phyloP scores from a whole-genome alignment of 2,329 filamentous ascomycete species.

The Tolypocladium amazonense region DNA sequence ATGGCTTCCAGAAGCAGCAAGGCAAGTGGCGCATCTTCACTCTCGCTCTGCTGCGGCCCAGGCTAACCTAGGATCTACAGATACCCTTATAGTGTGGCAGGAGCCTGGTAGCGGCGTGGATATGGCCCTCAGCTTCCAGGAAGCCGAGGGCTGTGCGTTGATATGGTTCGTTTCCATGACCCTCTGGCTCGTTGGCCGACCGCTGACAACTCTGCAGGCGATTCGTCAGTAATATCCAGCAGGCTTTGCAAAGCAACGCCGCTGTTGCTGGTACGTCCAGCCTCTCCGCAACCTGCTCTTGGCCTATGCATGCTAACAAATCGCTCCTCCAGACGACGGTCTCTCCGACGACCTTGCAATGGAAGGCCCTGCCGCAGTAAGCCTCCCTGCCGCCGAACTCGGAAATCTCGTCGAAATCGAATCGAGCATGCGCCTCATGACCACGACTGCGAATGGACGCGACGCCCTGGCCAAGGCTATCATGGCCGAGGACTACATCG shows the following conservation, averaged over 20 bases:
- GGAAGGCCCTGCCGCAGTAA: conserved; percentile 60
- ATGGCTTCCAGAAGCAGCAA: conserved; percentile 98
- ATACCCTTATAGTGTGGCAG: conserved; percentile 97
- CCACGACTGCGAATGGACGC: conserved; percentile 61
- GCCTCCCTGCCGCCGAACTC: conserved; percentile 71
- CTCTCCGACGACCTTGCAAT: conserved; percentile 77
- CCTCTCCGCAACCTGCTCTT: neutral
- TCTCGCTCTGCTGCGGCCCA: conserved; percentile 9
- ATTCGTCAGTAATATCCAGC: conserved; percentile 80
- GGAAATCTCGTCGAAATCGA: conserved; percentile 78
- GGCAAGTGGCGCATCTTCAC: conserved; percentile 39
- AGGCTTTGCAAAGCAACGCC: conserved; percentile 47
- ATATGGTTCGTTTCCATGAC: conserved; percentile 59
- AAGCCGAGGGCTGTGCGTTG: conserved; percentile 82
- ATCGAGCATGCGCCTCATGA: conserved; percentile 69
- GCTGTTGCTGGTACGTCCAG: neutral
- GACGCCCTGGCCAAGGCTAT: conserved; percentile 84
- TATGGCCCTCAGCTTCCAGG: conserved; percentile 97
- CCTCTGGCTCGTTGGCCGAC: neutral
- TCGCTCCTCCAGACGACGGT: conserved; percentile 54
- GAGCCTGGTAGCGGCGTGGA: conserved; percentile 75
- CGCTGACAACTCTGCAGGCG: conserved; percentile 48
- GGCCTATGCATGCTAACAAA: neutral
- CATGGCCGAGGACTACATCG: conserved; percentile 75
- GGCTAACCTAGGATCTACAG: conserved; percentile 35